These are phyloP conservation scores for Ustilago vetiveriae DNA, from an alignment of 1,284 basidiomycete species.

Conservation along the genomic window DNA sequence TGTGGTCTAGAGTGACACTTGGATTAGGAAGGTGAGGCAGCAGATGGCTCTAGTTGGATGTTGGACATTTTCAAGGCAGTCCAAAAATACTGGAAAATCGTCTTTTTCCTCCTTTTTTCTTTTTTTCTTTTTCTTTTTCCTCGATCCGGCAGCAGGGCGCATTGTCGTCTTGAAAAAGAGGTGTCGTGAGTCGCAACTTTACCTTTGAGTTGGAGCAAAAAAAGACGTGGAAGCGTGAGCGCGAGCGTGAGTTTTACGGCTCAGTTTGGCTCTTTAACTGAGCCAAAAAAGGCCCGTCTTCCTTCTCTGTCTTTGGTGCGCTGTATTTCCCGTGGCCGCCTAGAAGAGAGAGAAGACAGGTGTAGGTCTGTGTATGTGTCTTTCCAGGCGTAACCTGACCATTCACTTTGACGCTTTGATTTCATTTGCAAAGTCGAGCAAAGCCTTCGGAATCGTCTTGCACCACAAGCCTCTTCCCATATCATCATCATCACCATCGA, in stretches of 20 bases:
- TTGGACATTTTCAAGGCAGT: too few relatives aligned
- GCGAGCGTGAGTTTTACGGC: slow-evolving; percentile 4
- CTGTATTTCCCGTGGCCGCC: too few relatives aligned
- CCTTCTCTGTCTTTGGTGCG: not conserved
- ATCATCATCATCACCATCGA: not conserved
- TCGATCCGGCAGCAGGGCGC: slow-evolving; percentile 9
- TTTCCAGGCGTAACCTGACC: not conserved
- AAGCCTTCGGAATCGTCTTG: not conserved
- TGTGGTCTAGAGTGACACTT: not conserved
- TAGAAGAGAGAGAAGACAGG: not conserved
- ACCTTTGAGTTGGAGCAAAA: too few relatives aligned
- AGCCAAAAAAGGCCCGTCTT: not conserved
- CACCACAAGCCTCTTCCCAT: not conserved
- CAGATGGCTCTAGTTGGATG: slow-evolving; percentile 2
- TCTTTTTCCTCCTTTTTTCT: not conserved
- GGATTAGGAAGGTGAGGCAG: slow-evolving; percentile 3
- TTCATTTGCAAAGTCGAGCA: not conserved
- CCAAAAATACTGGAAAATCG: not conserved
- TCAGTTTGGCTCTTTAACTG: slow-evolving; percentile 2
- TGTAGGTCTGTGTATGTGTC: slow-evolving; percentile 1
- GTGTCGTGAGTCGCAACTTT: slow-evolving; percentile 6
- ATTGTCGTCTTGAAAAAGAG: not conserved
- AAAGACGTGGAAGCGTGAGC: slow-evolving; percentile 7
- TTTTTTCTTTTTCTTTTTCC: not conserved
- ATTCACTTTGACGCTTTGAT: slow-evolving; percentile 2